Evolutionary conservation across 495 filamentous ascomycete species (phyloP), one percentile per base, ranked within the genome.

Genomic region (Penicillium flavigenum): DNA sequence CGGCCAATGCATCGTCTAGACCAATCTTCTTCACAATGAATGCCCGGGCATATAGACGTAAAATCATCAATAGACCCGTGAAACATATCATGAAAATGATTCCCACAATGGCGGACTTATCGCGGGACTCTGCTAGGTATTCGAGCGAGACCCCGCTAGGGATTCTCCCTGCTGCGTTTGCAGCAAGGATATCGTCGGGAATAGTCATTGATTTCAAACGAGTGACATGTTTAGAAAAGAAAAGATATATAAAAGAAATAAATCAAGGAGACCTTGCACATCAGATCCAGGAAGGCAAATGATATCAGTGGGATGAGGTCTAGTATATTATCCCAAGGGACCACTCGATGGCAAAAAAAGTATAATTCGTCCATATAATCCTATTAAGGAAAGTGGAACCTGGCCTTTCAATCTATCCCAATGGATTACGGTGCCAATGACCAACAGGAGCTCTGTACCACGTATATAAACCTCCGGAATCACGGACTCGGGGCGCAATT

Each of bases 121-220:
- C 76, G 20, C 72, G 69, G 24, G 64, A 70, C 60, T 79, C 41
- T 19, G 72, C 65, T n/a, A 79, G 61, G 54, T 70, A 76, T n/a
- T 65, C 61, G 10, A 71, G 59, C 6, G 67, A 70, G 39, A 78
- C 43, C 26, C 58, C 63, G 36, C 55, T 42, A 9, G 74, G 75
- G 43, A 78, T 69, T 24, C 60, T 60, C 27, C 70, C 68, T 48
- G 64, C 63, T 52, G 66, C 64, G 34, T 65, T 14, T 9, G 70
- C 70, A 55, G 62, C 61, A 26, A 62, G 65, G 10, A 72, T 72
- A 45, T 72, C 65, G 42, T 58, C 48, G 5, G 69, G 67, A n/a
- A 67, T 61, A n/a, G 63, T 58, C 67, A 71, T 71, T 14, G 9
- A 44, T 34, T 47, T 67, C 38, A 57, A 61, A 12, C 12, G 42